phyloP scores from a whole-genome alignment of 768 basidiomycete genomes.

The Xanthoconium purpureum region DNA sequence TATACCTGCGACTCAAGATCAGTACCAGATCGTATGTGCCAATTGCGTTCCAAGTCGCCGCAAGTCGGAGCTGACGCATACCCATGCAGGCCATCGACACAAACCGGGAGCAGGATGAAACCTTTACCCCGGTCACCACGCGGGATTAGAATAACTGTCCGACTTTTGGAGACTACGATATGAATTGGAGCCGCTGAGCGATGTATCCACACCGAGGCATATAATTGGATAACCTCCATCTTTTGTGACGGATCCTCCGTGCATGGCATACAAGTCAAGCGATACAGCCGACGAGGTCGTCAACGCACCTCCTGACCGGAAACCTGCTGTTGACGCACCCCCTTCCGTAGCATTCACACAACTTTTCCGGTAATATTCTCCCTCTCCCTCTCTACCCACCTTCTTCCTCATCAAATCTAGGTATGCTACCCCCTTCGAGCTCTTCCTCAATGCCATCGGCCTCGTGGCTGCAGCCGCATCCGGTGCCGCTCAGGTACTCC shows the following conservation, averaged over 20 bases:
- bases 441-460: slow-evolving; percentile 67
- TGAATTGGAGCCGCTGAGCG: not conserved
- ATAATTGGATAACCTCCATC: not conserved
- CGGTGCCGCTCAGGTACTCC: slow-evolving; percentile 72
- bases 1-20: too few relatives aligned
- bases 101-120: not conserved
- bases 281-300: not conserved
- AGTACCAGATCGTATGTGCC: too few relatives aligned
- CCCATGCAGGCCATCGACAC: not conserved
- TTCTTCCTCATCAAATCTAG: slow-evolving; percentile 36
- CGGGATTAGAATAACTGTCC: too few relatives aligned
- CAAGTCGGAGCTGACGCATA: not conserved
- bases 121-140: too few relatives aligned
- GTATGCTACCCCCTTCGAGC: slow-evolving; percentile 71
- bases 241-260: not conserved
- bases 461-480: slow-evolving; percentile 67
- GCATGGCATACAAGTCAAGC: not conserved
- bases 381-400: not conserved
- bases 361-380: slow-evolving; percentile 45
- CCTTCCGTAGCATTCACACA: slow-evolving; percentile 41
- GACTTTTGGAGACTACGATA: too few relatives aligned
- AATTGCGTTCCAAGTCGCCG: not conserved
- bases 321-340: not conserved
- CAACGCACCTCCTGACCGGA: not conserved
- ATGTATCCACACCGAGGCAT: not conserved